A percentile compares a stretch with the other conserved stretches of the same genome.
Evolutionary conservation across 805 yeast species (phyloP).

Genomic region (Tetrapisispora phaffii): DNA sequence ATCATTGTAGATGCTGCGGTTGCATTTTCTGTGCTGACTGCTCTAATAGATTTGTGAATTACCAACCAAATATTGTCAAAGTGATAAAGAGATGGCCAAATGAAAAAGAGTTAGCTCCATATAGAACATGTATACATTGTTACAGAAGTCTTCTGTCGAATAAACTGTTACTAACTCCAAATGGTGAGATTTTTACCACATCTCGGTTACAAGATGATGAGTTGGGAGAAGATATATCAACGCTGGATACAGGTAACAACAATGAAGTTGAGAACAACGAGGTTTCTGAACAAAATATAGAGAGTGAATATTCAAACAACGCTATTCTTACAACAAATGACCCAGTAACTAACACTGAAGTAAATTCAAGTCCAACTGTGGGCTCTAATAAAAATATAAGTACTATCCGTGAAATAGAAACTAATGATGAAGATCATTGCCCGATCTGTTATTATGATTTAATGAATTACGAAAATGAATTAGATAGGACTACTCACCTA

Average conservation of each 20-base stretch:
- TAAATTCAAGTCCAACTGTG: not conserved
- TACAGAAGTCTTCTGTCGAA: slow-evolving; percentile 35
- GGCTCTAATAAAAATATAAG: no score
- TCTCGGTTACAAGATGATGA: not conserved
- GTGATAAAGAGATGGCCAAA: slow-evolving; percentile 16
- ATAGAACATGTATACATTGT: slow-evolving; percentile 51
- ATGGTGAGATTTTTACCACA: slow-evolving; percentile 7
- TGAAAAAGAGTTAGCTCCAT: slow-evolving; percentile 37
- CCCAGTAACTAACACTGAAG: not conserved
- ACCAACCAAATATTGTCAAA: slow-evolving; percentile 20
- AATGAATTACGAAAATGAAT: slow-evolving; percentile 9
- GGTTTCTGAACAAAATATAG: no score
- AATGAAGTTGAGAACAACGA: no score
- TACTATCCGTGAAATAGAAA: not conserved
- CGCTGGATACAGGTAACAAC: not conserved
- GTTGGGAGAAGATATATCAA: not conserved
- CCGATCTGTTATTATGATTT: slow-evolving; percentile 31
- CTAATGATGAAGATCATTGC: slow-evolving; percentile 28
- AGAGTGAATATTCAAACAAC: no score
- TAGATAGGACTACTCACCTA: slow-evolving; percentile 53
- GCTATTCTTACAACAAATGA: no score
- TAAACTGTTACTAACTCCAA: slow-evolving; percentile 12
- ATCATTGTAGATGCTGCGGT: slow-evolving; percentile 65
- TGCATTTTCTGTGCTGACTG: slow-evolving; percentile 46
- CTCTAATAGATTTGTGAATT: slow-evolving; percentile 19